A percentile compares a stretch with the other conserved stretches of the same genome.
Evolutionary conservation across 768 basidiomycete genomes (phyloP).

Genomic region (Pisolithus albus): DNA sequence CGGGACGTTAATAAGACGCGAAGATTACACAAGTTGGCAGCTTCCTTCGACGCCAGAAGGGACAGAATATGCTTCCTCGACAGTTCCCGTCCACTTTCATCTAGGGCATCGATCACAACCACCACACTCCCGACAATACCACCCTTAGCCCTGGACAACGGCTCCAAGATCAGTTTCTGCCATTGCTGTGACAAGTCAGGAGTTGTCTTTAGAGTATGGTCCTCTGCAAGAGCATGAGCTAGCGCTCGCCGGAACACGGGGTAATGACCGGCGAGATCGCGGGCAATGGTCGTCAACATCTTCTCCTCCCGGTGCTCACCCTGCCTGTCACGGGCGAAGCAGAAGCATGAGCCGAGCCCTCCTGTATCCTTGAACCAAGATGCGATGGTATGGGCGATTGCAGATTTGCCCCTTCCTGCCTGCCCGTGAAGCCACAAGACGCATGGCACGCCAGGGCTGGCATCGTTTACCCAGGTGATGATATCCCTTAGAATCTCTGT

Average conservation of each 20-base stretch:
- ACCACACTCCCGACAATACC: neutral
- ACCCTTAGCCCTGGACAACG: neutral
- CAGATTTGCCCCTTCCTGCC: neutral
- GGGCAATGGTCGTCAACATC: neutral
- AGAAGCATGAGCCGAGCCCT: neutral
- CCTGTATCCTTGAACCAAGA: neutral
- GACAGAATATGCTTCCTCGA: neutral
- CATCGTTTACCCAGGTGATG: neutral
- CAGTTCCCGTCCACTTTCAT: neutral
- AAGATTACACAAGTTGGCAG: neutral
- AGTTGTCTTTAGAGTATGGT: neutral
- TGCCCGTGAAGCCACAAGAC: neutral
- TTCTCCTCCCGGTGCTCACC: neutral
- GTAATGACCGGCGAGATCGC: neutral
- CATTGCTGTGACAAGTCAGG: neutral
- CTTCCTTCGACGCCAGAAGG: neutral
- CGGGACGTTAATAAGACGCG: neutral
- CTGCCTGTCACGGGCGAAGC: neutral
- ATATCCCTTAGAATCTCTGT: neutral
- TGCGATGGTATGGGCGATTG: slow-evolving; percentile 1
- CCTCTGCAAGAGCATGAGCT: neutral
- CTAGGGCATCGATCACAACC: neutral
- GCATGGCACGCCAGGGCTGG: neutral
- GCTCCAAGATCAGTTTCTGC: neutral
- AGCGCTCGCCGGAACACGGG: neutral